A percentile compares a stretch with the other conserved stretches of the same genome.
phyloP scores from a whole-genome alignment of 1,284 basidiomycete genomes.

The Afroboletus lepidellus region DNA sequence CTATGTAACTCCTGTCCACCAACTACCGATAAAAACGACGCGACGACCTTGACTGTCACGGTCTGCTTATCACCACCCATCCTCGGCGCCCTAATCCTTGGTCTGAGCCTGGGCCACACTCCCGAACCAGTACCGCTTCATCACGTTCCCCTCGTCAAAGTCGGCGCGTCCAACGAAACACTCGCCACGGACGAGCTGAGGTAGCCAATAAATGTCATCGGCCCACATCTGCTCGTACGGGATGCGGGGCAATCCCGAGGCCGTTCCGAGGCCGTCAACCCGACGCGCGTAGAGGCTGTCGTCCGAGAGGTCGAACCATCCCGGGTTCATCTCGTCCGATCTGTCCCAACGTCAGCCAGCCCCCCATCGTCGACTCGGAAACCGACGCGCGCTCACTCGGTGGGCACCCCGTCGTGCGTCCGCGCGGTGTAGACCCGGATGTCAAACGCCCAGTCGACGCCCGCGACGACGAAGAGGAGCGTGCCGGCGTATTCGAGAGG shows the following conservation, averaged over 20 bases:
- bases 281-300: slow-evolving; percentile 15
- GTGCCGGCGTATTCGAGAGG: slow-evolving; percentile 57
- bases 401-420: slow-evolving; percentile 49
- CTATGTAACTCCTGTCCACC: too few species aligned
- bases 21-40: too few species aligned
- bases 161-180: slow-evolving; percentile 40
- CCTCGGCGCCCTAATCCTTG: not conserved
- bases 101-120: not conserved
- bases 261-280: too few species aligned
- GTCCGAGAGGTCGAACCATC: slow-evolving; percentile 37
- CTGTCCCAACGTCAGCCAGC: too few species aligned
- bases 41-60: too few species aligned
- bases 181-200: slow-evolving; percentile 29
- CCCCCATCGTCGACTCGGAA: not conserved
- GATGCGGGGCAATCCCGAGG: slow-evolving; percentile 26
- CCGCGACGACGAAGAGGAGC: slow-evolving; percentile 57
- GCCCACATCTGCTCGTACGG: slow-evolving; percentile 42
- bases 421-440: slow-evolving; percentile 66
- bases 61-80: too few species aligned
- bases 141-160: slow-evolving; percentile 29
- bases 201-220: slow-evolving; percentile 41
- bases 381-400: slow-evolving; percentile 50
- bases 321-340: slow-evolving; percentile 43
- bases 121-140: slow-evolving; percentile 29
- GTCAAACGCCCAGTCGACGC: slow-evolving; percentile 56